Conservation (phyloP, 2,329 filamentous ascomycete genomes). For the Didymella sp. region DNA sequence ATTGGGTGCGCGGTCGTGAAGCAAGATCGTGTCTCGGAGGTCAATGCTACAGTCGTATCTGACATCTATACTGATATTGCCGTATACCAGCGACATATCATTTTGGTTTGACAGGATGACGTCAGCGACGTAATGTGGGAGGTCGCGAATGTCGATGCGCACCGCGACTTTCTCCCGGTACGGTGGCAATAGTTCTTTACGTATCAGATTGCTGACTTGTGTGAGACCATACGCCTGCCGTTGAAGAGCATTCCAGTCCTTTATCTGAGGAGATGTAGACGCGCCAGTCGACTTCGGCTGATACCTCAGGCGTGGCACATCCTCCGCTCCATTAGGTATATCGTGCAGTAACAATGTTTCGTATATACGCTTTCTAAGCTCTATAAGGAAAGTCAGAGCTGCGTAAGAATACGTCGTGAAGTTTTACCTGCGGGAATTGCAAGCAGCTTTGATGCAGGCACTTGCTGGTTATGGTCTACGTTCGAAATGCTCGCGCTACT, state of each 20-base stretch:
- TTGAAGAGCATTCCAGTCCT: background rate
- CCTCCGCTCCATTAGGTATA: background rate
- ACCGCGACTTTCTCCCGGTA: background rate
- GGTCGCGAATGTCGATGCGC: background rate
- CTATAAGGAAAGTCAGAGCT: background rate
- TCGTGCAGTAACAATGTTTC: background rate
- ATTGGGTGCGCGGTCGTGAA: background rate
- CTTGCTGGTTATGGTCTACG: background rate
- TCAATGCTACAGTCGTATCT: background rate
- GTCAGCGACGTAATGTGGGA: background rate
- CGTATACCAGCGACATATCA: background rate
- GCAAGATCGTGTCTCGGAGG: background rate
- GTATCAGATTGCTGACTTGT: background rate
- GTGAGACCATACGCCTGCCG: background rate
- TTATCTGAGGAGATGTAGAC: background rate
- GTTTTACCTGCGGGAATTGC: background rate
- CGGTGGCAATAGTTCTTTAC: background rate
- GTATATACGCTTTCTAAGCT: background rate
- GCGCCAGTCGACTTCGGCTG: background rate
- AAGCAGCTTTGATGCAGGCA: background rate
- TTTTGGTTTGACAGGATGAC: background rate
- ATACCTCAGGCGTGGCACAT: background rate
- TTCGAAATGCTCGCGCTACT: background rate
- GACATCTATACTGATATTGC: constrained; percentile 4
- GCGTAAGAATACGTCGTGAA: background rate